Conservation (phyloP, 768 basidiomycete genomes). For the Rhizopogon vinicolor region DNA sequence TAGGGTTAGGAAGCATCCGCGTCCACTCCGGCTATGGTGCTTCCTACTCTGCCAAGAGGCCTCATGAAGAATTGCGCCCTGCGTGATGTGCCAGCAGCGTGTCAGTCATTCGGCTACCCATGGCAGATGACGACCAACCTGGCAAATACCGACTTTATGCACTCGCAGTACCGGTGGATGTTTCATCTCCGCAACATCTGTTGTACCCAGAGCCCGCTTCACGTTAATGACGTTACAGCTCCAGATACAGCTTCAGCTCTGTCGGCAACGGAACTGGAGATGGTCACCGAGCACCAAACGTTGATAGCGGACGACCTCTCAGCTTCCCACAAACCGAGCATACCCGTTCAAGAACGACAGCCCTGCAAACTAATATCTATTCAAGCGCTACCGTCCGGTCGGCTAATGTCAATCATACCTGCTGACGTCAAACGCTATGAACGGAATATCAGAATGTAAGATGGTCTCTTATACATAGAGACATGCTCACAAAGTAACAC, state of each 20-base stretch:
- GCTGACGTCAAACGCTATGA: neutral
- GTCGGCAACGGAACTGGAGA: neutral
- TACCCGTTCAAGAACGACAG: too few species aligned
- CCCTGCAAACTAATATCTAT: too few species aligned
- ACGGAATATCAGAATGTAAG: neutral
- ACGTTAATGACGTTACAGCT: too few species aligned
- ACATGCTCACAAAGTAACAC: neutral
- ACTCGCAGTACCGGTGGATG: neutral
- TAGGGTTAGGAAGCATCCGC: neutral
- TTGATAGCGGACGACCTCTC: too few species aligned
- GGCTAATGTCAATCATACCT: neutral
- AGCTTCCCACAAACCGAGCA: too few species aligned
- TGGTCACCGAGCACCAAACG: neutral
- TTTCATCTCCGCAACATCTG: neutral
- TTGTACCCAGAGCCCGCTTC: neutral
- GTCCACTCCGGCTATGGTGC: neutral
- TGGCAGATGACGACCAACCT: too few species aligned
- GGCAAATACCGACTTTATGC: neutral
- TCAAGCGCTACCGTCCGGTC: too few species aligned
- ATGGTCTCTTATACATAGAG: neutral
- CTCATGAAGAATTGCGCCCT: neutral
- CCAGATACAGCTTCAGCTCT: too few species aligned
- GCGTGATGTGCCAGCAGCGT: neutral
- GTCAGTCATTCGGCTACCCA: neutral
- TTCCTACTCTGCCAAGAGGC: neutral